Conservation (phyloP, 768 basidiomycete genomes). For the Serendipita sp. region DNA sequence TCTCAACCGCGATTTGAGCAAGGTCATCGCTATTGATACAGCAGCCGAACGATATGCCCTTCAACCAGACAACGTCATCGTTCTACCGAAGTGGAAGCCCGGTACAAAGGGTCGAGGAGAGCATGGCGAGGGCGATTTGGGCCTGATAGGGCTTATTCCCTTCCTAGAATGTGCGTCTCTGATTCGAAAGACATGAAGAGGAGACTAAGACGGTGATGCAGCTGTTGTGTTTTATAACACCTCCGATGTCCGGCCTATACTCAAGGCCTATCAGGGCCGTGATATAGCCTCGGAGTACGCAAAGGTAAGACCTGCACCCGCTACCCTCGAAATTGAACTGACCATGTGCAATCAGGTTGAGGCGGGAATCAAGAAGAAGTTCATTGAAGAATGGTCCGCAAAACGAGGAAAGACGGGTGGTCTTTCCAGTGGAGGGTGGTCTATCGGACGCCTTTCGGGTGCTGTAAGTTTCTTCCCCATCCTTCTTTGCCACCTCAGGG, state of each 20-base stretch:
- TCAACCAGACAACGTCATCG: conserved; percentile 79
- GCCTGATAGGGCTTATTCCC: conserved; percentile 83
- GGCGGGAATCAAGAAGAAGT: neutral
- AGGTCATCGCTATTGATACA: conserved; percentile 79
- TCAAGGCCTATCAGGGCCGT: conserved; percentile 74
- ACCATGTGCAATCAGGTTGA: neutral
- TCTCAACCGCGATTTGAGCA: conserved; percentile 83
- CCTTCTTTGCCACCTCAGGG: neutral
- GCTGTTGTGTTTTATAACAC: conserved; percentile 89
- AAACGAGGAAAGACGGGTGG: neutral
- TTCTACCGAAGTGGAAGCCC: conserved; percentile 78
- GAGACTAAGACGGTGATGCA: conserved; percentile 19
- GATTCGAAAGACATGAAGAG: neutral
- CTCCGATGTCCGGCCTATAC: conserved; percentile 71
- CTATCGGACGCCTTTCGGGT: neutral
- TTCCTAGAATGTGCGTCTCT: conserved; percentile 71
- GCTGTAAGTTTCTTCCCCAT: neutral
- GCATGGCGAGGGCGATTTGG: conserved; percentile 40
- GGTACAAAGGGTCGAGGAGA: conserved; percentile 19
- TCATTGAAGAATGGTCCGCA: neutral
- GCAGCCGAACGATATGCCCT: conserved; percentile 57
- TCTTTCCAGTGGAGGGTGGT: neutral
- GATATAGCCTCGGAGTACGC: conserved; percentile 82
- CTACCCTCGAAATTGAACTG: neutral
- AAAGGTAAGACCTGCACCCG: conserved; percentile 22